A percentile compares a stretch with the other conserved stretches of the same genome.
phyloP scores from a whole-genome alignment of 2,329 filamentous ascomycete species.

The Aspergillus flavus region DNA sequence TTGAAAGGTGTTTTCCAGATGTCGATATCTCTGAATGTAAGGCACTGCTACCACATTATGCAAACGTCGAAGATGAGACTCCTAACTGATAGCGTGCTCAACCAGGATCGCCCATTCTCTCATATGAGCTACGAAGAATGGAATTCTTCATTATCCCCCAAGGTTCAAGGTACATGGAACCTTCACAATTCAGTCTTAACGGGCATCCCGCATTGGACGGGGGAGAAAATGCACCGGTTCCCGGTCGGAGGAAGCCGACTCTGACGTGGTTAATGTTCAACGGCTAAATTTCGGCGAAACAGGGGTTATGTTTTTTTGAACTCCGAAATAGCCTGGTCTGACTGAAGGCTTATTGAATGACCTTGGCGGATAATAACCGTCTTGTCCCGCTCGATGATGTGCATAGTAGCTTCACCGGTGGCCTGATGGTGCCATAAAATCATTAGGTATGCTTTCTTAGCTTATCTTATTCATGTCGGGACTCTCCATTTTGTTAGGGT shows the following conservation, averaged over 20 bases:
- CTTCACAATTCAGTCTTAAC: conserved; percentile 21
- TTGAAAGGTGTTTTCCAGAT: conserved; percentile 26
- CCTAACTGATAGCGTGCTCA: neutral
- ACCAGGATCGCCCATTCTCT: conserved; percentile 9
- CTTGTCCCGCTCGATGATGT: neutral
- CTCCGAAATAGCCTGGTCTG: neutral
- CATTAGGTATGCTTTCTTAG: neutral
- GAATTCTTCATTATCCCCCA: conserved; percentile 33
- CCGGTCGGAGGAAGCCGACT: neutral
- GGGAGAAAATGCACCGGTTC: neutral
- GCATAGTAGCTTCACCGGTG: neutral
- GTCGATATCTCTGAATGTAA: conserved; percentile 21
- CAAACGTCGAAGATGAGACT: neutral
- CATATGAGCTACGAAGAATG: conserved; percentile 39
- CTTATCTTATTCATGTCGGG: neutral
- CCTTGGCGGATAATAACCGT: neutral
- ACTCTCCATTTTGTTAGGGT: neutral
- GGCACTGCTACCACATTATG: neutral
- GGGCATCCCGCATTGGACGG: neutral
- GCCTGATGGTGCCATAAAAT: neutral
- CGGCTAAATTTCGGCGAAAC: conserved; percentile 3
- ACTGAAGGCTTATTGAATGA: neutral
- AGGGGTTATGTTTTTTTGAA: neutral
- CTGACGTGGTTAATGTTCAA: neutral
- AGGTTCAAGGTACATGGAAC: conserved; percentile 34